phyloP scores from a whole-genome alignment of 140 eudicot genomes.

The Stevia rebaudiana region DNA sequence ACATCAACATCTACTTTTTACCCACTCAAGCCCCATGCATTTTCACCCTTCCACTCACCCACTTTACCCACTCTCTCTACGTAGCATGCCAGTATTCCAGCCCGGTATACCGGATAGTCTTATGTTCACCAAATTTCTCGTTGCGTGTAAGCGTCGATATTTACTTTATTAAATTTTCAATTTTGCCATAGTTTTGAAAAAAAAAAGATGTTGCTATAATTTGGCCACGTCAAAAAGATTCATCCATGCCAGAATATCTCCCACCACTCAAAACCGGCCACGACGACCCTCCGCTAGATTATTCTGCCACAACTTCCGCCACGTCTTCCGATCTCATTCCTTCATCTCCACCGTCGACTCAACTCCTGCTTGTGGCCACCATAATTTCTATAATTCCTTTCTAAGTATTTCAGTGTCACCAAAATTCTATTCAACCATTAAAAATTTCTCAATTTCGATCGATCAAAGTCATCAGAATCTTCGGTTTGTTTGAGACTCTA shows the following conservation, averaged over 20 bases:
- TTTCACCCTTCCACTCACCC: no score
- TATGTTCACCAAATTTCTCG: no score
- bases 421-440: no score
- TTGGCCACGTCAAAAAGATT: constrained; percentile 23
- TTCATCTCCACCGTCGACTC: constrained; percentile 31
- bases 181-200: no score
- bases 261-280: constrained; percentile 41
- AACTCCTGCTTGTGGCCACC: constrained; percentile 50
- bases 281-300: constrained; percentile 20
- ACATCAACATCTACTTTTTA: no score
- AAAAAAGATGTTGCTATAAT: not conserved
- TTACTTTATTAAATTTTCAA: no score
- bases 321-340: constrained; percentile 36
- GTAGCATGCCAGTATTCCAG: no score
- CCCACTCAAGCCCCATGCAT: no score
- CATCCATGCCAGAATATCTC: constrained; percentile 40
- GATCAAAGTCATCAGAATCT: not conserved
- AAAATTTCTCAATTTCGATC: no score
- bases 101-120: no score
- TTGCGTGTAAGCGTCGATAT: no score
- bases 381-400: constrained; percentile 19
- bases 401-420: constrained; percentile 4
- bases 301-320: constrained; percentile 46
- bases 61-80: no score
- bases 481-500: not conserved